Base-by-base conservation (phyloP, 2,329 filamentous ascomycete genomes). In the Lizonia empirigonia region DNA sequence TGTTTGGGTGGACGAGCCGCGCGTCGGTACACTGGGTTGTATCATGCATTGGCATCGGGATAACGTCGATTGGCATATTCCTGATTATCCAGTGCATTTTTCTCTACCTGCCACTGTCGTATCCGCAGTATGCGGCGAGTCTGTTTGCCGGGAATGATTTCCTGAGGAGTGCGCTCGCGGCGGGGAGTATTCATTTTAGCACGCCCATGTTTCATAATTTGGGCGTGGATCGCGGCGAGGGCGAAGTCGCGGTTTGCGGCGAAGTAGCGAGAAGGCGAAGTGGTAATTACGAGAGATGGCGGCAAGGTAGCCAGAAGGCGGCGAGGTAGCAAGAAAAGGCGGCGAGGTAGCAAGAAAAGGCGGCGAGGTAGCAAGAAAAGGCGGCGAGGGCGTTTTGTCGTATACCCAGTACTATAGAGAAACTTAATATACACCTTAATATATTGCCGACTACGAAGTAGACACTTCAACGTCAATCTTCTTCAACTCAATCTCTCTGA, bases 1-100 rank as follows among this genome's bases (percentile, higher is more conserved):
- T 87, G 58, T 87, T 87, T 60, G 84, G 82, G 3, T 87, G 85
- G 85, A 83, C 83, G 0, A 86, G 85, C 0, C 90, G 88, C 67
- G 68, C 80, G 5, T 58, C 76, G 7, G 74, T 82, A 2, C 82
- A 84, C 49, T 86, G 82, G 81, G 79, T 85, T 20, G 80, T 77
- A 1, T 80, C 81, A 1, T 76, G 82, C 56, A 60, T 84, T 7
- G 83, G 82, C 2, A 82, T 80, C 0, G 67, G 69, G 2, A 63
- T 84, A 1, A 76, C 83, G 1, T 81, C 81, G 0, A 58, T 74
- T 4, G 76, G 75, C 57, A 76, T 71, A 53, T 69, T 72, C 44
- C 52, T 71, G 2, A 67, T 71, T 33, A 70, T 73, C 35, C 82
- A 85, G 76, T 76, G 78, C 1, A 71, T 82, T 1, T 80, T 82